Percentiles rank a stretch among this genome's conserved stretches.
phyloP scores from a whole-genome alignment of 805 yeast species.

The Pichia deserticola region DNA sequence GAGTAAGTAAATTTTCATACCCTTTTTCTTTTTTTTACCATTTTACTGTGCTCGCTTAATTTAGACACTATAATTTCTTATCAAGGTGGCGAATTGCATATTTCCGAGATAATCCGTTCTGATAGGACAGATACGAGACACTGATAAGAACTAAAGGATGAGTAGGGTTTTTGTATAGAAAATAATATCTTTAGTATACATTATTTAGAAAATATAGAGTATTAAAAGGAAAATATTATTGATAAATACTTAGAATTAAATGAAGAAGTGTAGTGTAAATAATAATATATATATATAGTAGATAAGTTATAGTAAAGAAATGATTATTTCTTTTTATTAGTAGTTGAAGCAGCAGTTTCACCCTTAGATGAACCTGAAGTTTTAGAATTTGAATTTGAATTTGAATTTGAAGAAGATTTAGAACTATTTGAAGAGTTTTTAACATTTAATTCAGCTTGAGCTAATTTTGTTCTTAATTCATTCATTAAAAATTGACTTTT shows the following conservation, averaged over 20 bases:
- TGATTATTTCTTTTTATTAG: neutral
- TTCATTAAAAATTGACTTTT: conserved; percentile 21
- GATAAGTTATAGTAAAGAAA: neutral
- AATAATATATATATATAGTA: neutral
- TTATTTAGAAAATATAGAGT: too few relatives aligned
- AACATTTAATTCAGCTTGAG: conserved; percentile 8
- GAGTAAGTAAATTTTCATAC: too few relatives aligned
- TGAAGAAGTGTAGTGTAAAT: too few relatives aligned
- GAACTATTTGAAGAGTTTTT: neutral
- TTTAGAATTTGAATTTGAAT: neutral
- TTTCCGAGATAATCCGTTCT: too few relatives aligned
- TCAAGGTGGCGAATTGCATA: too few relatives aligned
- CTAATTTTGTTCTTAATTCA: conserved; percentile 18
- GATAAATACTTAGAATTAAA: neutral
- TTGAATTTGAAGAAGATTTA: neutral
- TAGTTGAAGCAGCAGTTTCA: conserved; percentile 11
- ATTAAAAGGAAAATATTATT: neutral
- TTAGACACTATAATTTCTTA: too few relatives aligned
- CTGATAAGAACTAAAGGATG: too few relatives aligned
- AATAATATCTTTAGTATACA: too few relatives aligned
- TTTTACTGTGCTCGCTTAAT: too few relatives aligned
- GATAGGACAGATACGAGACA: too few relatives aligned
- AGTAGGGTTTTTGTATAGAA: too few relatives aligned
- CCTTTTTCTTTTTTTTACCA: too few relatives aligned
- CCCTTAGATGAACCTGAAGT: conserved; percentile 7